Conservation (phyloP, 805 yeast species). For the Tetrapisispora namnaoensis region DNA sequence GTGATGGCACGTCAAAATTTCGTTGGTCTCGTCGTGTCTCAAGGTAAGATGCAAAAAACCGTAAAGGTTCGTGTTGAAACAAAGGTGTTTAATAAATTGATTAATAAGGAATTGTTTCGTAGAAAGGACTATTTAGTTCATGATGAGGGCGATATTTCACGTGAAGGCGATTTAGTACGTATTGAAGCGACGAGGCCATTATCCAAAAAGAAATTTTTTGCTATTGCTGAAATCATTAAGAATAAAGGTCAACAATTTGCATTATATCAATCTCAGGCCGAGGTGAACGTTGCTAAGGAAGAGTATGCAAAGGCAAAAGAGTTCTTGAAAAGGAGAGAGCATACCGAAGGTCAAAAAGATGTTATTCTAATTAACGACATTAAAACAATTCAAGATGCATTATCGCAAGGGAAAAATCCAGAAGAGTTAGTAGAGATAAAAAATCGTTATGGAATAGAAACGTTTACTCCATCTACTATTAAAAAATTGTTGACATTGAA, state of each 20-base stretch:
- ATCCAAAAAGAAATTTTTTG: constrained; percentile 72
- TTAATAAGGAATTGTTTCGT: constrained; percentile 66
- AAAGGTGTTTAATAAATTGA: constrained; percentile 56
- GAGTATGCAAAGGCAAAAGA: constrained; percentile 47
- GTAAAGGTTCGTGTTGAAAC: constrained; percentile 85
- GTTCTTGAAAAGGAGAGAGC: constrained; percentile 43
- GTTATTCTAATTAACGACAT: constrained; percentile 25
- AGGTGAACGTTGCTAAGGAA: constrained; percentile 53
- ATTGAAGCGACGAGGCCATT: constrained; percentile 83
- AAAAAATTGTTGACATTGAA: constrained; percentile 33
- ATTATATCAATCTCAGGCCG: constrained; percentile 64
- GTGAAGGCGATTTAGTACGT: constrained; percentile 93
- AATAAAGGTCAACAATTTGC: constrained; percentile 90
- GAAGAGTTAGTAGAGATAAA: constrained; percentile 33
- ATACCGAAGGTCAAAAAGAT: constrained; percentile 22
- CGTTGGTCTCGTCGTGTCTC: constrained; percentile 87
- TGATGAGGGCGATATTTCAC: constrained; percentile 84
- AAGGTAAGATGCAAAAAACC: constrained; percentile 93
- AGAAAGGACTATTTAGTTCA: constrained; percentile 84
- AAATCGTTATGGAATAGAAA: constrained; percentile 36
- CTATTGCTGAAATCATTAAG: constrained; percentile 83
- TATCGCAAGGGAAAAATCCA: constrained; percentile 28
- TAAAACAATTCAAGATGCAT: constrained; percentile 21
- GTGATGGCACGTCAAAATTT: constrained; percentile 83
- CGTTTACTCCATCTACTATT: constrained; percentile 38